These are phyloP conservation scores for Calcarisporium arbuscula DNA, from an alignment of 2,329 filamentous ascomycete species.

Conservation along the genomic window DNA sequence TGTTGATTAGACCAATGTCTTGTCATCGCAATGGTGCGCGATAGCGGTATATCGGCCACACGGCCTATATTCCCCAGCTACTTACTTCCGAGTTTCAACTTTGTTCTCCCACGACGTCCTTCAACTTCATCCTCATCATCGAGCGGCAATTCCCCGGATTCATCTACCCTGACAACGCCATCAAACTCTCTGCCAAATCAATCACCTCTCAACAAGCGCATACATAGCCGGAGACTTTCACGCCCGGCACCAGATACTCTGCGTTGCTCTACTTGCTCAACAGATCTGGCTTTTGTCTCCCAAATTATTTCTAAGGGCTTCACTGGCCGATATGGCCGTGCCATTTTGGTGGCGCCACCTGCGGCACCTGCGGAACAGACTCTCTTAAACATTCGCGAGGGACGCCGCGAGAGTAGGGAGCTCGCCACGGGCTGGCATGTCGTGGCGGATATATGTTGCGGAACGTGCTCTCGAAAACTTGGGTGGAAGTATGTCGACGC, in stretches of 20 bases:
- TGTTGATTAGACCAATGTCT: too few relatives aligned
- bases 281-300: constrained; percentile 53
- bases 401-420: constrained; percentile 47
- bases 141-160: constrained; percentile 18
- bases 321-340: constrained; percentile 58
- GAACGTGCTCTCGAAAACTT: constrained; percentile 47
- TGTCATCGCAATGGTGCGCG: constrained; percentile 24
- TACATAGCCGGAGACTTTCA: constrained; percentile 24
- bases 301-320: constrained; percentile 63
- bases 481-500: constrained; percentile 67
- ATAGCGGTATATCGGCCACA: constrained; percentile 34
- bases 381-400: constrained; percentile 51
- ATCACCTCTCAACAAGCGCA: constrained; percentile 9
- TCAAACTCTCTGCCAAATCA: constrained; percentile 18
- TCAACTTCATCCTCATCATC: constrained; percentile 25
- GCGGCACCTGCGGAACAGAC: constrained; percentile 18
- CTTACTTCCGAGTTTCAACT: constrained; percentile 43
- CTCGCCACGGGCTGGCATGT: constrained; percentile 58
- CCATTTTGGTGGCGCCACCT: constrained; percentile 49
- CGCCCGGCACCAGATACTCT: constrained; percentile 47
- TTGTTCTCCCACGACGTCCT: constrained; percentile 40
- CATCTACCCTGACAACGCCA: constrained; percentile 21
- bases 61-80: constrained; percentile 43
- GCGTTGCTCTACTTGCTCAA: constrained; percentile 51
- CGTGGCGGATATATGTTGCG: constrained; percentile 57